Evolutionary conservation across 176 grass and related monocot species (phyloP), one percentile per base, ranked within the genome.

Genomic region (Cymbopogon citratus): DNA sequence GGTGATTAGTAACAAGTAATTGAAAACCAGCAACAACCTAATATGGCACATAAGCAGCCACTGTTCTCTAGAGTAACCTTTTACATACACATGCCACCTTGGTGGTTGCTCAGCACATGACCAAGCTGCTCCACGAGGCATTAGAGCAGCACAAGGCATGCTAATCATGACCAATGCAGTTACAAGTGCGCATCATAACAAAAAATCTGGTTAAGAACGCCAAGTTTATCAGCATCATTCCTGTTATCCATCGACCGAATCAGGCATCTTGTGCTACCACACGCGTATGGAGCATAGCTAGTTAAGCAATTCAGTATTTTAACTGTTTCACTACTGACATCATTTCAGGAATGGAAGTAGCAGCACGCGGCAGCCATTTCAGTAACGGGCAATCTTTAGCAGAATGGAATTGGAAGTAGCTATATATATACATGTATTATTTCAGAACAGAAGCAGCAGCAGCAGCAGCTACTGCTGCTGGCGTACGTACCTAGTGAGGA

Each of bases 401-500:
- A 40, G 28, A 77, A 63, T 2, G 25, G 19, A n/a, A 85, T 14
- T 51, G 28, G 0, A 56, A 23, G 0, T 12, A 77, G 16, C 16
- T 23, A 21, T 10, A 35, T 23, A 16, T 13, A 26, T 23, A 21
- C 6, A 35, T 23, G n/a, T 13, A 26, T 5, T 1, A 3, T 3
- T 27, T 3, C 2, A 62, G 9, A 1, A 26, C 6, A 23, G 39
- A 12, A 85, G 4, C 13, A 45, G 38, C 6, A 26, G 26, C 26
- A 0, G 23, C 26, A 0, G 36, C 12, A 0, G 59, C 48, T 16
- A 6, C 26, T 0, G 18, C 16, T 9, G 36, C 12, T 7, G 8
- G 12, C 1, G 63, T 0, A n/a, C 15, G 59, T 76, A 97, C 95
- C 92, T 65, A 98, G 87, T 63, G 95, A 93, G 85, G 95, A 98